A percentile compares a stretch with the other conserved stretches of the same genome.
Conservation (phyloP, 306 rosid species). For the Malus orientalis region DNA sequence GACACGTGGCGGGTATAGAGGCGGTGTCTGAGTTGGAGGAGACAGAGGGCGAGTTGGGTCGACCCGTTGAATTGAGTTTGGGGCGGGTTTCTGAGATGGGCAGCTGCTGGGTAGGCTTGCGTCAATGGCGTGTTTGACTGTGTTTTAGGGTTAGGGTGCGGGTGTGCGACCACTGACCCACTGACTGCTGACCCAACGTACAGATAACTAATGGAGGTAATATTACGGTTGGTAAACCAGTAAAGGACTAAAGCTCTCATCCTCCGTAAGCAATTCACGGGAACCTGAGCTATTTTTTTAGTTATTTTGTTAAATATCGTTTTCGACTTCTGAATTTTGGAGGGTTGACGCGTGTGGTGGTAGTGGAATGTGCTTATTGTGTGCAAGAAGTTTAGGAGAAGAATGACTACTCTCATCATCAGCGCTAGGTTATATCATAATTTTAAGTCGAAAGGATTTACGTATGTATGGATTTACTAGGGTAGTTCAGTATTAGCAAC, state of each 20-base stretch:
- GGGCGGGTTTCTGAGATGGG: constrained; percentile 4
- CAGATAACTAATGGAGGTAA: background rate
- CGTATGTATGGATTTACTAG: too few species aligned
- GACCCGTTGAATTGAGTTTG: background rate
- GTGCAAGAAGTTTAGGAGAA: too few species aligned
- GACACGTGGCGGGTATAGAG: constrained; percentile 50
- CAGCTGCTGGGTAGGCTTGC: background rate
- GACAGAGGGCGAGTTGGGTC: constrained; percentile 40
- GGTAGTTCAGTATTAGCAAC: background rate
- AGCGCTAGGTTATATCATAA: too few species aligned
- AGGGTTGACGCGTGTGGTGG: background rate
- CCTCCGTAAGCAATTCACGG: constrained; percentile 4
- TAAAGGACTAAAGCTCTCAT: background rate
- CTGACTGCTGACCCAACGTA: background rate
- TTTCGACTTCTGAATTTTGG: background rate
- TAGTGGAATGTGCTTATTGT: background rate
- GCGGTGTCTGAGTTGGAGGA: constrained; percentile 70
- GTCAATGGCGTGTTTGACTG: constrained; percentile 57
- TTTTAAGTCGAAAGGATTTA: too few species aligned
- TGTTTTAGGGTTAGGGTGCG: background rate
- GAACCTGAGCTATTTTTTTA: background rate
- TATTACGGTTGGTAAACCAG: background rate
- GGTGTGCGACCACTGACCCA: background rate
- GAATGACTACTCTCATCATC: too few species aligned
- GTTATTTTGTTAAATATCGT: background rate